phyloP scores from a whole-genome alignment of 2,329 filamentous ascomycete genomes.

The Penicillium sp. region DNA sequence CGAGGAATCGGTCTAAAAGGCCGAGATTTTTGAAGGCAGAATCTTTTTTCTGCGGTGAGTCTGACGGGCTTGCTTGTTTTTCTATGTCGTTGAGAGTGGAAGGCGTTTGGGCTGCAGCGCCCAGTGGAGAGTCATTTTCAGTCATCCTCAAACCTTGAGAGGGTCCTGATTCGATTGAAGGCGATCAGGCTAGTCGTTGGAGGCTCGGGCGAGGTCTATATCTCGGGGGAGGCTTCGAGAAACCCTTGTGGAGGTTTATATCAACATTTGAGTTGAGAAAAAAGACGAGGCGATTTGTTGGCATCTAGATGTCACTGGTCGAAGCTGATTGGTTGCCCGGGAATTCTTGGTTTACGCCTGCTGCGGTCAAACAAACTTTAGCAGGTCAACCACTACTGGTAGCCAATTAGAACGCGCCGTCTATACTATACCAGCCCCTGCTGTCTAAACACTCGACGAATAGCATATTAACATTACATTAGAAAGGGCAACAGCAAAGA shows the following conservation, averaged over 20 bases:
- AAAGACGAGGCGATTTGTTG: background rate
- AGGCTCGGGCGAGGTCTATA: background rate
- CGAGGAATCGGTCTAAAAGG: slow-evolving; percentile 66
- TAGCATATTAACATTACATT: background rate
- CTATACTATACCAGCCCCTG: no score
- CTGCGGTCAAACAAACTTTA: no score
- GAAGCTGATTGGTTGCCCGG: slow-evolving; percentile 6
- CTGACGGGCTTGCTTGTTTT: slow-evolving; percentile 1
- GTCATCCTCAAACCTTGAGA: slow-evolving; percentile 1
- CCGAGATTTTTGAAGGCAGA: slow-evolving; percentile 56
- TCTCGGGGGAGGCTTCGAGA: background rate
- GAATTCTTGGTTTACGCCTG: no score
- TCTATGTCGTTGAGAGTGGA: slow-evolving; percentile 4
- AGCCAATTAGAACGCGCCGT: slow-evolving; percentile 4
- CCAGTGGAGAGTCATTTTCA: background rate
- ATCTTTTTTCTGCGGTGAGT: slow-evolving; percentile 1
- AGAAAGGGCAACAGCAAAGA: background rate
- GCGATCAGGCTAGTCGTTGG: background rate
- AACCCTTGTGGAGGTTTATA: slow-evolving; percentile 1
- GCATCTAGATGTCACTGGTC: slow-evolving; percentile 1
- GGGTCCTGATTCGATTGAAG: background rate
- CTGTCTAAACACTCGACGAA: background rate
- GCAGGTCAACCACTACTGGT: no score
- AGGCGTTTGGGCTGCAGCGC: background rate
- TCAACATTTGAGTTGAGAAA: background rate